Percentiles rank a stretch among this genome's conserved stretches.
phyloP scores from a whole-genome alignment of 805 yeast species.

The Yarrowia porcina region DNA sequence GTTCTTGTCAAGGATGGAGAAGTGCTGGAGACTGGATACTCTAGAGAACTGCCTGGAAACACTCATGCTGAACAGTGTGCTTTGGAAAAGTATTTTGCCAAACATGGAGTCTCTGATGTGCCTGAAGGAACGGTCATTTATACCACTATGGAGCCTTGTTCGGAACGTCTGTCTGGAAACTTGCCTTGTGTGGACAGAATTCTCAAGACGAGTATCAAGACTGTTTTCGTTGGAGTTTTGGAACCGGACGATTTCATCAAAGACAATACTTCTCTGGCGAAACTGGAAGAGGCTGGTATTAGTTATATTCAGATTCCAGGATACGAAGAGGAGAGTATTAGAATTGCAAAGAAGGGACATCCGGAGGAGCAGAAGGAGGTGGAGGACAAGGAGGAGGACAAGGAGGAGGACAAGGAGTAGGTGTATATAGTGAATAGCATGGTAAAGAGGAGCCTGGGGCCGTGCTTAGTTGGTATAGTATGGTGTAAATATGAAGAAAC shows the following conservation, averaged over 20 bases:
- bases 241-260: slow-evolving; percentile 91
- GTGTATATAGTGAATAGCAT: too few species aligned
- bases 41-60: slow-evolving; percentile 89
- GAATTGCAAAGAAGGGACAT: slow-evolving; percentile 75
- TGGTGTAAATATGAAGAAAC: too few species aligned
- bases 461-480: too few species aligned
- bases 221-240: slow-evolving; percentile 85
- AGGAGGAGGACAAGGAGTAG: too few species aligned
- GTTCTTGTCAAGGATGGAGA: slow-evolving; percentile 62
- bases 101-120: slow-evolving; percentile 41
- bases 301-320: slow-evolving; percentile 82
- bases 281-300: slow-evolving; percentile 55
- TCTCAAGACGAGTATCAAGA: slow-evolving; percentile 53
- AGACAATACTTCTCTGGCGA: slow-evolving; percentile 60
- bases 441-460: too few species aligned
- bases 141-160: slow-evolving; percentile 98
- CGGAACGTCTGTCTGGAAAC: slow-evolving; percentile 83
- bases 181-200: slow-evolving; percentile 83
- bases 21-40: slow-evolving; percentile 76
- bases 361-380: slow-evolving; percentile 28
- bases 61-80: slow-evolving; percentile 99
- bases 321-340: slow-evolving; percentile 63
- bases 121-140: slow-evolving; percentile 79
- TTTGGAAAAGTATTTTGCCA: slow-evolving; percentile 60
- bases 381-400: too few species aligned